A percentile compares a stretch with the other conserved stretches of the same genome.
Evolutionary conservation across 2,329 filamentous ascomycete genomes (phyloP).

Genomic region (Botrytis tulipae): DNA sequence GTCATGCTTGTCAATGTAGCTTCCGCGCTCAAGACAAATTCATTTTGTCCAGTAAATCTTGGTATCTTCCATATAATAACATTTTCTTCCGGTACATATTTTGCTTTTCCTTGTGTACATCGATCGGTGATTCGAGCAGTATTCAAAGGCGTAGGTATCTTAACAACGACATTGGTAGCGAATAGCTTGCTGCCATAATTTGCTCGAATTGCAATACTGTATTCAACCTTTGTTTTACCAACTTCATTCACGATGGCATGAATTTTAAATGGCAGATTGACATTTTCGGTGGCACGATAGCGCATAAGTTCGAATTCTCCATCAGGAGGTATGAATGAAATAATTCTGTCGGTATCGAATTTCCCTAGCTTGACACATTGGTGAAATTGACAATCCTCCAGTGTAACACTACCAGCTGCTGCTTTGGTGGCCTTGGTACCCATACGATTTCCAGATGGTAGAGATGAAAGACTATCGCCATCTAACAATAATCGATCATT

Average conservation of each 20-base stretch:
- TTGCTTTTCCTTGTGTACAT: slow-evolving; percentile 93
- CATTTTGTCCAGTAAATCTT: slow-evolving; percentile 95
- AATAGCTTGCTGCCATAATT: slow-evolving; percentile 97
- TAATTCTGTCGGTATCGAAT: slow-evolving; percentile 94
- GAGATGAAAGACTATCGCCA: slow-evolving; percentile 61
- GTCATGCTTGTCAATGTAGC: slow-evolving; percentile 95
- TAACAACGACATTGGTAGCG: slow-evolving; percentile 91
- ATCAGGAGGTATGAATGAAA: slow-evolving; percentile 94
- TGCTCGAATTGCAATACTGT: slow-evolving; percentile 94
- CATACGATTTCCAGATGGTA: slow-evolving; percentile 72
- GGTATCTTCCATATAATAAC: slow-evolving; percentile 99
- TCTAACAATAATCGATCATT: slow-evolving; percentile 95
- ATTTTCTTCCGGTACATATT: slow-evolving; percentile 97
- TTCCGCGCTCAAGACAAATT: slow-evolving; percentile 92
- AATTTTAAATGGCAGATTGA: slow-evolving; percentile 97
- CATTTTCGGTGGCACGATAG: slow-evolving; percentile 96
- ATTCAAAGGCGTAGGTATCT: slow-evolving; percentile 94
- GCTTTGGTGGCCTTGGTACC: slow-evolving; percentile 91
- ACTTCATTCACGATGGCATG: slow-evolving; percentile 98
- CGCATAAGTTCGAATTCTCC: slow-evolving; percentile 99
- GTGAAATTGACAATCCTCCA: slow-evolving; percentile 98
- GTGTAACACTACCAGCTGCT: slow-evolving; percentile 88
- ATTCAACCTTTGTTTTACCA: slow-evolving; percentile 96
- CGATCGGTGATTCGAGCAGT: slow-evolving; percentile 91
- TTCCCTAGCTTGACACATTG: slow-evolving; percentile 97